These are phyloP conservation scores for Ceratopteris richardii DNA, from an alignment of 75 land plant genomes.

Conservation along the genomic window DNA sequence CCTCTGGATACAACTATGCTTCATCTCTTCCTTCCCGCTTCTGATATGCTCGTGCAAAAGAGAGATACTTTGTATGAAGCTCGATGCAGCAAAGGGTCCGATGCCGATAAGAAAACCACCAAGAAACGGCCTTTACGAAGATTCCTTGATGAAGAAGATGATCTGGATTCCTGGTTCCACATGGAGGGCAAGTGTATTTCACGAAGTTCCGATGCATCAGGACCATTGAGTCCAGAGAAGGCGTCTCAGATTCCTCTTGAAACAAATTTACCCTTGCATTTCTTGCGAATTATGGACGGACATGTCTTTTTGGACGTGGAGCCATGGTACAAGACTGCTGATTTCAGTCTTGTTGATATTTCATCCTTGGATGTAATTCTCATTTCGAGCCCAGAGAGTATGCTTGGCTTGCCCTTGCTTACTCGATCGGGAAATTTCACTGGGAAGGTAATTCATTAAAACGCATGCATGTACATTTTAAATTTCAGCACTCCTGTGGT, in stretches of 20 bases:
- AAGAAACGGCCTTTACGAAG: not conserved
- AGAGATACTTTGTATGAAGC: not conserved
- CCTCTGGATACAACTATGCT: constrained; percentile 74
- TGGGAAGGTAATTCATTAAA: constrained; percentile 42
- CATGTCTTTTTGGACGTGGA: constrained; percentile 24
- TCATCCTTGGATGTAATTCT: constrained; percentile 65
- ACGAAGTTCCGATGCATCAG: not conserved
- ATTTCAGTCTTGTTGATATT: constrained; percentile 42
- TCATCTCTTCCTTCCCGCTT: constrained; percentile 46
- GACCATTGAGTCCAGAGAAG: not conserved
- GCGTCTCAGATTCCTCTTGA: not conserved
- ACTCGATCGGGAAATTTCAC: constrained; percentile 42
- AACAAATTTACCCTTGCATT: not conserved
- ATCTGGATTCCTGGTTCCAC: not conserved
- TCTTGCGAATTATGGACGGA: not conserved
- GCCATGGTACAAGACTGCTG: constrained; percentile 68
- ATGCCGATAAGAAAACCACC: not conserved
- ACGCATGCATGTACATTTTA: not conserved
- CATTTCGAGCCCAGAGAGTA: constrained; percentile 59
- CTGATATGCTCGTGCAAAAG: not conserved
- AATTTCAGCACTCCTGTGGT: not conserved
- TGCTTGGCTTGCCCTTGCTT: constrained; percentile 90
- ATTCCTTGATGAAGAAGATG: not conserved
- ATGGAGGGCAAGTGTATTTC: not conserved
- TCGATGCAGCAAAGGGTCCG: not conserved